Base-by-base conservation (phyloP, 768 basidiomycete species). In the Dendrothele bispora region DNA sequence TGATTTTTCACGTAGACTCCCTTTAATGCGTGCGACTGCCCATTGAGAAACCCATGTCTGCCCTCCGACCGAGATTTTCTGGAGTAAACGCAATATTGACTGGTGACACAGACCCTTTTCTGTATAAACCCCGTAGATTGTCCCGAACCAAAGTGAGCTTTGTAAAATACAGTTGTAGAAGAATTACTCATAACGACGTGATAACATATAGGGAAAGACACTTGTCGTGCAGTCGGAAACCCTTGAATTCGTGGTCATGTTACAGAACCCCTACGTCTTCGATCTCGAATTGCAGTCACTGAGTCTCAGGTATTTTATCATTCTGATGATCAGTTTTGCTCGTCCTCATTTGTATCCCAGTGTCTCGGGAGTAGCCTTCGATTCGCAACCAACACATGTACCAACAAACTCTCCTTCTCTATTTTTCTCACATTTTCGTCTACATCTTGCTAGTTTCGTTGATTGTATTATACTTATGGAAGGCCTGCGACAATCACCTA, bases 191-290 rank as follows among this genome's bases (percentile, higher is more conserved):
- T n/a, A n/a, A n/a, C n/a, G n/a, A n/a, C n/a, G n/a, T n/a, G n/a
- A n/a, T n/a, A n/a, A n/a, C 21, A 40, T 14, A 26, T 50, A 86
- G 83, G 74, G 70, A 6, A 78, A 82, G 71, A 70, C 78, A 1
- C 58, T 88, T 11, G 77, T 94, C 12, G 89, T 93, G 1, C 89
- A 90, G 61, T 86, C 86, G 55, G 97, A 98, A 63, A 65, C 69
- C 3, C 69, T 93, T 25, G 94, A 98, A 56, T 79, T 98, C 55
- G 75, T 84, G 7, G 72, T 98, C 37, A 85, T 86, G 18, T 67
- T 99, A n/a, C 82, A 83, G 48, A 99, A 99, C 64, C 91, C 93
- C 2, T 95, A 86, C 64, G 80, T 91, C 3, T 95, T 98, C 64
- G 91, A 95, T 51, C 73, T 99, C 11, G 93, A 98, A 52, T 66